Conservation (phyloP, 768 basidiomycete species). For the Leccinellum luteum region DNA sequence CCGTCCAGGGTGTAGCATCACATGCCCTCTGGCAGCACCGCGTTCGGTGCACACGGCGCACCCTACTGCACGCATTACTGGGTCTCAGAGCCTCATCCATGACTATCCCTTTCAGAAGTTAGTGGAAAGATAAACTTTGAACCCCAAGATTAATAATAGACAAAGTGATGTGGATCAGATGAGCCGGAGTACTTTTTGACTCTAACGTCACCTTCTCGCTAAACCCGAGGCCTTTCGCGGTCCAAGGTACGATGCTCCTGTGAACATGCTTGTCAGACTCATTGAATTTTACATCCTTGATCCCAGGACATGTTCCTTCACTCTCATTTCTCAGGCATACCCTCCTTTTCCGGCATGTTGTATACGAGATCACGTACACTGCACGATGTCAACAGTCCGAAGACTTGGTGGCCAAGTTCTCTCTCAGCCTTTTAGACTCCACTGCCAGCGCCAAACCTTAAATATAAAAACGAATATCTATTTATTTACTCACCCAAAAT, state of each 20-base stretch:
- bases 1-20: constrained; percentile 19
- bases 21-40: constrained; percentile 21
- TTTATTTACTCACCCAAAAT: constrained; percentile 8
- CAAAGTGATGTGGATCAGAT: not conserved
- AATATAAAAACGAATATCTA: constrained; percentile 2
- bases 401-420: not conserved
- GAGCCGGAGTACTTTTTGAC: constrained; percentile 13
- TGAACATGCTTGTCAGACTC: constrained; percentile 4
- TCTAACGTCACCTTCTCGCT: constrained; percentile 20
- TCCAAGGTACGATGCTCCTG: constrained; percentile 14
- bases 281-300: constrained; percentile 7
- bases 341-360: constrained; percentile 12
- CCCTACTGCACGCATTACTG: constrained; percentile 2
- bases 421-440: constrained; percentile 28
- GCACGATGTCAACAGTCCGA: constrained; percentile 11
- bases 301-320: constrained; percentile 3
- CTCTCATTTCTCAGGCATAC: constrained; percentile 25
- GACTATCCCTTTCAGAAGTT: constrained; percentile 4
- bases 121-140: constrained; percentile 6
- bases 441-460: constrained; percentile 9
- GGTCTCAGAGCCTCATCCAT: constrained; percentile 3
- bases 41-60: constrained; percentile 1
- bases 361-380: constrained; percentile 29
- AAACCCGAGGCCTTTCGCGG: constrained; percentile 24
- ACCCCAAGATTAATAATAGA: not conserved